These are phyloP conservation scores for Monosporascus sp. DNA, from an alignment of 2,329 filamentous ascomycete genomes.

Conservation along the genomic window DNA sequence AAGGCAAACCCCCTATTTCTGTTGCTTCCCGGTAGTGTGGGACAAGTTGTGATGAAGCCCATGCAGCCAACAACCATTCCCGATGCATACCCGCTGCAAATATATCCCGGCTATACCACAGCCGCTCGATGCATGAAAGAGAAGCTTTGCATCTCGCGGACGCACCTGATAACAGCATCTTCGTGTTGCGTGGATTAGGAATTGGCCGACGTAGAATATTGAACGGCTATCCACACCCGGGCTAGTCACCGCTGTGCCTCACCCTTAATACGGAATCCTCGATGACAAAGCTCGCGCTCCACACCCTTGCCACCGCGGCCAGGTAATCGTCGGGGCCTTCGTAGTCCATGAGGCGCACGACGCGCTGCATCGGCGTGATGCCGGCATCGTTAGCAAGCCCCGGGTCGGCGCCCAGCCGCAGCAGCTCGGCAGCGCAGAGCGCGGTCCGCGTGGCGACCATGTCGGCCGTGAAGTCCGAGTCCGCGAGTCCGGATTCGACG, in stretches of 20 bases:
- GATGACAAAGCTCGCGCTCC: slow-evolving; percentile 20
- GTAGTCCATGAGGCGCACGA: slow-evolving; percentile 9
- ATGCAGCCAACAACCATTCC: no score
- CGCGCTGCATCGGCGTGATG: slow-evolving; percentile 7
- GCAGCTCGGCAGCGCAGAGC: slow-evolving; percentile 4
- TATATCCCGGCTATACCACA: no score
- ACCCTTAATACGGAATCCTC: neutral
- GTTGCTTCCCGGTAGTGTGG: no score
- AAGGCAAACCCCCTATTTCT: no score
- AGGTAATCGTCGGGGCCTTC: slow-evolving; percentile 6
- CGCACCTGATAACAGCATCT: no score
- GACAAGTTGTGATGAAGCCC: no score
- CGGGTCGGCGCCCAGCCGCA: slow-evolving; percentile 1
- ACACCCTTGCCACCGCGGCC: slow-evolving; percentile 18
- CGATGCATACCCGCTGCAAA: no score
- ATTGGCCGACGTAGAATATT: no score
- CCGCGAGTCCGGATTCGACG: slow-evolving; percentile 5
- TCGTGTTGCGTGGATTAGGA: no score
- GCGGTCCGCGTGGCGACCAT: slow-evolving; percentile 5
- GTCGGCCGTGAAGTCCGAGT: slow-evolving; percentile 3
- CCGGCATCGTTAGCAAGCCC: slow-evolving; percentile 6
- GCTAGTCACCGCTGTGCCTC: neutral
- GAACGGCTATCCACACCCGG: no score
- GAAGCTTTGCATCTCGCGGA: no score
- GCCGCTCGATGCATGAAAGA: no score